phyloP scores from a whole-genome alignment of 306 rosid genomes.

The Boehmeria nivea region DNA sequence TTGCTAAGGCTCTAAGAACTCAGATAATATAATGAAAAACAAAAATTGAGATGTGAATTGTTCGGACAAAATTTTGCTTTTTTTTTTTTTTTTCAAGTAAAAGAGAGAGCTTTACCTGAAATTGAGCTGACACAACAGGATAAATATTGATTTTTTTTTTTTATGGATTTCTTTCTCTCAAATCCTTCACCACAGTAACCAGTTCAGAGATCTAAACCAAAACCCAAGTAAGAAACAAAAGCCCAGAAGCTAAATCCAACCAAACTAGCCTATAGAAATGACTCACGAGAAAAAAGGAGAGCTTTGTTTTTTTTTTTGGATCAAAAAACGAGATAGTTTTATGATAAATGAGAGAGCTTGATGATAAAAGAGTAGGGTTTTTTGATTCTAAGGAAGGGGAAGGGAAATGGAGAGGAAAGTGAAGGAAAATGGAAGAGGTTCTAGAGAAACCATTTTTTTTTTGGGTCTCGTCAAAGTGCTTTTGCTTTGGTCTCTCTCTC shows the following conservation, averaged over 20 bases:
- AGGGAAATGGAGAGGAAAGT: not conserved
- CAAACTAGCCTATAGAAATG: slow-evolving; percentile 2
- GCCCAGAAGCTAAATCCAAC: slow-evolving; percentile 3
- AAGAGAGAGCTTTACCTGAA: slow-evolving; percentile 29
- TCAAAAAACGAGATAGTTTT: not conserved
- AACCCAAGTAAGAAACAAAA: not conserved
- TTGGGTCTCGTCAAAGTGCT: not conserved
- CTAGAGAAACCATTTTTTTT: not conserved
- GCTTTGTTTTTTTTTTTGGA: too few species aligned
- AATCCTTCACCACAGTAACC: slow-evolving; percentile 10
- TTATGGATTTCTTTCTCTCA: slow-evolving; percentile 10
- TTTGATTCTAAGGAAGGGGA: not conserved
- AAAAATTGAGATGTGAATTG: not conserved
- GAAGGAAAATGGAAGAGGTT: not conserved
- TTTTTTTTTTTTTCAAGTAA: not conserved
- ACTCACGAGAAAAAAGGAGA: too few species aligned
- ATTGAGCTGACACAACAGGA: too few species aligned
- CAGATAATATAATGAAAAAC: slow-evolving; percentile 7
- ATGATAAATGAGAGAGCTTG: not conserved
- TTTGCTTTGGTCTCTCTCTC: not conserved
- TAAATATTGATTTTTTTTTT: not conserved
- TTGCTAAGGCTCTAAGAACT: slow-evolving; percentile 13
- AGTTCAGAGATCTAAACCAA: slow-evolving; percentile 24
- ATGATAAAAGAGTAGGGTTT: not conserved
- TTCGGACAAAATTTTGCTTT: not conserved